These are phyloP conservation scores for Mycena galopus DNA, from an alignment of 768 basidiomycete species.

Conservation along the genomic window DNA sequence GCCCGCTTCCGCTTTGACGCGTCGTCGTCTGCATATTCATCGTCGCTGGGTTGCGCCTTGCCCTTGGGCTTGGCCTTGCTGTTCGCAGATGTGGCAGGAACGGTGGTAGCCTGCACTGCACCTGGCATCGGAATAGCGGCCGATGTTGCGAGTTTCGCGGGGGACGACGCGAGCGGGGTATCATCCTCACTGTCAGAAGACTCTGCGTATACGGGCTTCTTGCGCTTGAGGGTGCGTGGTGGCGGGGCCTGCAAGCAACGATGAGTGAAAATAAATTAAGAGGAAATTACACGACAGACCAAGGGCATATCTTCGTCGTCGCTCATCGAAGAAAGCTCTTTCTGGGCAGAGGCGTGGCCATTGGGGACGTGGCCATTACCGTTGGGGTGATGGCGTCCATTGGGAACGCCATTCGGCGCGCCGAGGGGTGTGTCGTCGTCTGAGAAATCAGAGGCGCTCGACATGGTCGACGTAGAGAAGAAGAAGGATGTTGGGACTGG, in stretches of 20 bases:
- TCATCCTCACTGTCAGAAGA: conserved; percentile 74
- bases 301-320: conserved; percentile 81
- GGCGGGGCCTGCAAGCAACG: conserved; percentile 65
- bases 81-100: conserved; percentile 50
- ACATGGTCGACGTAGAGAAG: conserved; percentile 48
- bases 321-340: conserved; percentile 65
- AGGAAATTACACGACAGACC: conserved; percentile 57
- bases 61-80: conserved; percentile 54
- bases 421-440: conserved; percentile 70
- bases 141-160: conserved; percentile 63
- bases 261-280: conserved; percentile 42
- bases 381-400: conserved; percentile 53
- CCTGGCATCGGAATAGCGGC: conserved; percentile 57
- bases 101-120: conserved; percentile 54
- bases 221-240: conserved; percentile 67
- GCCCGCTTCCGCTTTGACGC: conserved; percentile 63
- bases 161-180: conserved; percentile 79
- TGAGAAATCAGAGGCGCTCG: conserved; percentile 62
- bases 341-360: conserved; percentile 49
- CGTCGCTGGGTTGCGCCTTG: conserved; percentile 51
- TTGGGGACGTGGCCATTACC: conserved; percentile 60
- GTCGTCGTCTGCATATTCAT: conserved; percentile 54
- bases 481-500: conserved; percentile 43
- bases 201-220: conserved; percentile 65
- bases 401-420: conserved; percentile 57